A percentile compares a stretch with the other conserved stretches of the same genome.
Evolutionary conservation across 2,329 filamentous ascomycete species (phyloP).

Genomic region (Pochonia chlamydosporia): DNA sequence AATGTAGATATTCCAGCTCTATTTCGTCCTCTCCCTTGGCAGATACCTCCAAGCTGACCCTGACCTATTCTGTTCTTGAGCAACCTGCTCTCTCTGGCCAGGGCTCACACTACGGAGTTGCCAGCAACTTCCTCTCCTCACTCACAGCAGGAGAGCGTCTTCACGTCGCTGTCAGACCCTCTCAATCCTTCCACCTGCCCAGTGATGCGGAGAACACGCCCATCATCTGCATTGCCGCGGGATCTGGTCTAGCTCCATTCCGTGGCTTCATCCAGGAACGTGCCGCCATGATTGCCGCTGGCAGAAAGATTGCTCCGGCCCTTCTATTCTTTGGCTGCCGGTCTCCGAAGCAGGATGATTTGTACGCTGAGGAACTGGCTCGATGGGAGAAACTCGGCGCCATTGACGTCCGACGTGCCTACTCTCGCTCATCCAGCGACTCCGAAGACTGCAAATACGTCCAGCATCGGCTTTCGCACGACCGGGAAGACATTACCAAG

Average conservation of each 20-base stretch:
- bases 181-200: conserved; percentile 43
- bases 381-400: conserved; percentile 55
- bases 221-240: conserved; percentile 45
- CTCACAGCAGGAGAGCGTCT: conserved; percentile 38
- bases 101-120: conserved; percentile 51
- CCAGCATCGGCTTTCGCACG: conserved; percentile 35
- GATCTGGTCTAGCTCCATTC: conserved; percentile 57
- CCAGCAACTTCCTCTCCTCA: conserved; percentile 53
- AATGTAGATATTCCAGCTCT: conserved; percentile 32
- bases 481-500: conserved; percentile 27
- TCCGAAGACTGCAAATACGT: conserved; percentile 44
- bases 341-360: conserved; percentile 44
- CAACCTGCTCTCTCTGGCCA: conserved; percentile 44
- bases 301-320: conserved; percentile 50
- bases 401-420: conserved; percentile 55
- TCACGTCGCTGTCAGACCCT: conserved; percentile 43
- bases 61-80: conserved; percentile 65
- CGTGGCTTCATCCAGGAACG: conserved; percentile 59
- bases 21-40: conserved; percentile 69
- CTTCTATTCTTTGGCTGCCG: conserved; percentile 63
- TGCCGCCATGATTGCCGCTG: conserved; percentile 42
- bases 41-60: conserved; percentile 49
- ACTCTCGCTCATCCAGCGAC: conserved; percentile 37
- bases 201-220: conserved; percentile 37
- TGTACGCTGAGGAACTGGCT: conserved; percentile 55